These are phyloP conservation scores for Biancaea sappan DNA, from an alignment of 306 rosid genomes.

Conservation along the genomic window DNA sequence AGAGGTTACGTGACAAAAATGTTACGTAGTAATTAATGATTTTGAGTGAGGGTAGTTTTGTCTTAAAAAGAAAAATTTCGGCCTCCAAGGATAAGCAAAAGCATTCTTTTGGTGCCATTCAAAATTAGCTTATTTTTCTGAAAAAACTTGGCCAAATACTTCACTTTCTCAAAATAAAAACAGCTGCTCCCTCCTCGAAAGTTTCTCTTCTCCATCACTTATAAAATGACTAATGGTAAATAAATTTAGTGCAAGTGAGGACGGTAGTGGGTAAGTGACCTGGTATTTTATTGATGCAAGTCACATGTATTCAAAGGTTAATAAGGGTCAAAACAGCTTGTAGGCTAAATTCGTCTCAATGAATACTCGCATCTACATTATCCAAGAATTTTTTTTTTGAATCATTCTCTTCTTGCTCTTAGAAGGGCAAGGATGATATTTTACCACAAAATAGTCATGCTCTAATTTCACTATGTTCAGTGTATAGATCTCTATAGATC, in stretches of 20 bases:
- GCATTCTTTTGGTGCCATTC: too few relatives aligned
- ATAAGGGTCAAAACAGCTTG: constrained; percentile 17
- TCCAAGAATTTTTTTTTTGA: background rate
- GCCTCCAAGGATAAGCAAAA: too few relatives aligned
- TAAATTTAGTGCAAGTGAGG: background rate
- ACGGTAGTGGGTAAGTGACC: constrained; percentile 13
- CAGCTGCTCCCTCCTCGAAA: too few relatives aligned
- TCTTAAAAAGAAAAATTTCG: too few relatives aligned
- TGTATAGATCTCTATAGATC: background rate
- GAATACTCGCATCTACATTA: background rate
- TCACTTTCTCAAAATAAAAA: too few relatives aligned
- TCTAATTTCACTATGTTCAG: background rate
- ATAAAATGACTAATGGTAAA: background rate
- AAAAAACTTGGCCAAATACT: too few relatives aligned
- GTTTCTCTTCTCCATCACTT: background rate
- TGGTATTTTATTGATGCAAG: constrained; percentile 16
- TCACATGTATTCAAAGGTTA: constrained; percentile 5
- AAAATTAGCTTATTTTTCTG: too few relatives aligned
- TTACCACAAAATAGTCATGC: background rate
- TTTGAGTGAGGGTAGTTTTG: too few relatives aligned
- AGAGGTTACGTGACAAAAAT: too few relatives aligned
- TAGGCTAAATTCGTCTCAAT: constrained; percentile 24
- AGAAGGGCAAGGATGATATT: background rate
- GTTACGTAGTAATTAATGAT: too few relatives aligned
- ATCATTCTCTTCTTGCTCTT: background rate